Evolutionary conservation across 2,329 filamentous ascomycete genomes (phyloP), one percentile per base, ranked within the genome.

Genomic region (Claviceps maximensis): DNA sequence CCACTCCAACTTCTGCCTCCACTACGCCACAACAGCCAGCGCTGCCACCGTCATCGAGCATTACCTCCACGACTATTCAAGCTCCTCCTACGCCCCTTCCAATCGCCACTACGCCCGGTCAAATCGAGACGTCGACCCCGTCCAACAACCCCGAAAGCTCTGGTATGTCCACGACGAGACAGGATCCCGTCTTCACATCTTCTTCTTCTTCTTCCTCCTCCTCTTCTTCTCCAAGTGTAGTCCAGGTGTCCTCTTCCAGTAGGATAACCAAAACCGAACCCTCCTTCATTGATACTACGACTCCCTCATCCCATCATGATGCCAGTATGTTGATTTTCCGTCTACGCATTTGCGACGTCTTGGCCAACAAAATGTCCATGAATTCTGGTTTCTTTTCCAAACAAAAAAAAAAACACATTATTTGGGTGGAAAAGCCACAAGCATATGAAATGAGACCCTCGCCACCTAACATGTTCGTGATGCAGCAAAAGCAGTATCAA

Each of bases 181-280:
- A 62, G 55, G 55, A 59, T 51, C 57, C 63, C 60, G 56, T 57
- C 58, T 62, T 65, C 53, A 60, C 62, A 62, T 61, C 64, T 61
- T 58, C 58, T 49, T 56, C 56, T 46, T n/a, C n/a, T 48, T 19
- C 45, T 21, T 21, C 45, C 9, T 33, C 46, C 10, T 31, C 44
- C 5, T 60, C 62, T 61, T 58, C 57, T 55, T 59, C 59, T 51
- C 56, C 56, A 45, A 61, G 60, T 65, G 58, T 31, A 36, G 19
- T 58, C 58, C 55, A 61, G 60, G 58, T 56, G 50, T 63, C 62
- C 58, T 56, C 63, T 53, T 60, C 65, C 55, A 60, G 60, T 60
- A 58, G 62, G 42, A 42, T 46, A 25, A 55, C 47, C 59, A 59
- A 61, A 58, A 58, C 53, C 48, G 38, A 40, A 63, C 60, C 58